Percentiles rank a stretch among this genome's conserved stretches.
Evolutionary conservation across 2,329 filamentous ascomycete genomes (phyloP).

Genomic region (Berkeleyomyces basicola): DNA sequence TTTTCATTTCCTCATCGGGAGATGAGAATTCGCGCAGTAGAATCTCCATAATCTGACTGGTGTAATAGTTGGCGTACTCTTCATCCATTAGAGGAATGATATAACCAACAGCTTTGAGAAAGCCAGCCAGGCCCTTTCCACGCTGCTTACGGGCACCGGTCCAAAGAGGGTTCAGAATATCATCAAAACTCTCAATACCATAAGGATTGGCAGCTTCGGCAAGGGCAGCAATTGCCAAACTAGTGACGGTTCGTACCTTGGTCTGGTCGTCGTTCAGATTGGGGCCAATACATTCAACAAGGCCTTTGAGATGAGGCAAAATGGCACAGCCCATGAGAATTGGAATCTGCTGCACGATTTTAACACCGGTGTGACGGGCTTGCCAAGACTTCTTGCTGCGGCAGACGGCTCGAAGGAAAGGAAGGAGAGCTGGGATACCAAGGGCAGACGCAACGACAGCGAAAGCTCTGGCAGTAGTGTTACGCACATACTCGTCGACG

Average conservation of each 20-base stretch:
- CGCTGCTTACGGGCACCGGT: conserved; percentile 90
- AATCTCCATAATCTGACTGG: conserved; percentile 97
- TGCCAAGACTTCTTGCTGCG: conserved; percentile 99
- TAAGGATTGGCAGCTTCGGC: conserved; percentile 96
- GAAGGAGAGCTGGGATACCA: conserved; percentile 84
- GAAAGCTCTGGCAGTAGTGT: conserved; percentile 92
- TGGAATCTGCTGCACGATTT: conserved; percentile 97
- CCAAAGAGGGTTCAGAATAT: conserved; percentile 94
- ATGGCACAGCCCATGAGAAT: conserved; percentile 98
- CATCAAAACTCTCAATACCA: conserved; percentile 97
- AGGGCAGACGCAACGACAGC: conserved; percentile 93
- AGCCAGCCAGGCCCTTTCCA: conserved; percentile 87
- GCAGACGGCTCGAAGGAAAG: conserved; percentile 89
- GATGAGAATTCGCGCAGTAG: conserved; percentile 89
- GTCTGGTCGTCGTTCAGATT: conserved; percentile 96
- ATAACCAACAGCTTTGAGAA: conserved; percentile 92
- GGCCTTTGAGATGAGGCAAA: conserved; percentile 80
- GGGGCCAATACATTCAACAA: conserved; percentile 91
- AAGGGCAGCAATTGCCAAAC: conserved; percentile 81
- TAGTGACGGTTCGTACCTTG: conserved; percentile 92
- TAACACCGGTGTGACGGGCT: conserved; percentile 91
- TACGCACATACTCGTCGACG: conserved; percentile 93
- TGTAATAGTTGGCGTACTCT: conserved; percentile 98
- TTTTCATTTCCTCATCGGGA: conserved; percentile 99
- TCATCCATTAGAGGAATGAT: conserved; percentile 99